Conservation (phyloP, 2,329 filamentous ascomycete genomes). For the Apiospora rasikravindrae region DNA sequence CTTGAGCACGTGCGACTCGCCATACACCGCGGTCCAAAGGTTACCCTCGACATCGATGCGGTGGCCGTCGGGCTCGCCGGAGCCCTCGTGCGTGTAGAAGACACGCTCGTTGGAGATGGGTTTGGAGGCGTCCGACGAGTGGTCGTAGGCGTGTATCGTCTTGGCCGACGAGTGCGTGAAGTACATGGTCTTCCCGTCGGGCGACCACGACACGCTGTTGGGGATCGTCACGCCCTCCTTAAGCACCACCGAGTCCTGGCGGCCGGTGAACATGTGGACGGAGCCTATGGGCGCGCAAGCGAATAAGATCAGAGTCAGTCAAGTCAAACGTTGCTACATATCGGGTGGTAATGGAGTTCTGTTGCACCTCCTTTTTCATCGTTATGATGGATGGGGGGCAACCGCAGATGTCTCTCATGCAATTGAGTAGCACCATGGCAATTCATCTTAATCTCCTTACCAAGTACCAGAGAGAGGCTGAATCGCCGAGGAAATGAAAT, state of each 20-base stretch:
- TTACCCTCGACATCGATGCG: constrained; percentile 83
- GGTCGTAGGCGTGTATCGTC: constrained; percentile 78
- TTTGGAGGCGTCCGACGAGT: constrained; percentile 57
- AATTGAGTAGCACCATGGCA: background rate
- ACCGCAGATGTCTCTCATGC: background rate
- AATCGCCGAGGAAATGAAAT: background rate
- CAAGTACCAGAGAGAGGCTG: background rate
- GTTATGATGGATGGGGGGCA: too few relatives aligned
- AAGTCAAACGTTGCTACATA: too few relatives aligned
- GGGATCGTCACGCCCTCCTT: constrained; percentile 73
- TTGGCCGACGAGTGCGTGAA: constrained; percentile 78
- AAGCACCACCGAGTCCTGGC: constrained; percentile 64
- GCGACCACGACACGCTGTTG: constrained; percentile 84
- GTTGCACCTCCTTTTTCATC: background rate
- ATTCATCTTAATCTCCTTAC: background rate
- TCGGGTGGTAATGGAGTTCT: too few relatives aligned
- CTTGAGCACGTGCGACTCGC: constrained; percentile 75
- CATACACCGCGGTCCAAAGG: constrained; percentile 88
- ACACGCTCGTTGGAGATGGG: constrained; percentile 70
- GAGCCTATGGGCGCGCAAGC: constrained; percentile 59
- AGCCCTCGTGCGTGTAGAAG: constrained; percentile 72
- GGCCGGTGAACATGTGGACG: constrained; percentile 73
- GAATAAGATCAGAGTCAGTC: too few relatives aligned
- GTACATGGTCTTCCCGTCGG: constrained; percentile 75
- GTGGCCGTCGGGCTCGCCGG: constrained; percentile 81